phyloP scores from a whole-genome alignment of 306 rosid genomes.

The Carpinus fangiana region DNA sequence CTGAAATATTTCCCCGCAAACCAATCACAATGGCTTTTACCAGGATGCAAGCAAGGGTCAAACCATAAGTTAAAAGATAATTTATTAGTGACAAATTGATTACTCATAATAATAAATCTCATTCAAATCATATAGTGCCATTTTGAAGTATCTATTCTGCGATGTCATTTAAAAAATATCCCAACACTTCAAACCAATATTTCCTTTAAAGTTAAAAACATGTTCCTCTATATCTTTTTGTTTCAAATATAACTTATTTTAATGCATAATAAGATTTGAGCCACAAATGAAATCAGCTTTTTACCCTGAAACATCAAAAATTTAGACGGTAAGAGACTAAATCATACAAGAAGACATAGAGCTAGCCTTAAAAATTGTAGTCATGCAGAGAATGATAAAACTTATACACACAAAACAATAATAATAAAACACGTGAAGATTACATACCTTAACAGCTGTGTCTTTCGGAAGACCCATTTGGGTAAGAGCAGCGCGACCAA shows the following conservation, averaged over 20 bases:
- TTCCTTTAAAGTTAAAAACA: background rate
- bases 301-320: background rate
- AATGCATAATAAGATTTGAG: background rate
- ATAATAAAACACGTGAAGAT: background rate
- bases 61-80: background rate
- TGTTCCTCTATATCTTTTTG: background rate
- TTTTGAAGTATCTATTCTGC: background rate
- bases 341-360: background rate
- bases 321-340: background rate
- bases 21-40: background rate
- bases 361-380: background rate
- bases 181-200: background rate
- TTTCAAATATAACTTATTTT: background rate
- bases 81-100: background rate
- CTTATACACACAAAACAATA: background rate
- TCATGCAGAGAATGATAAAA: background rate
- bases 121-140: background rate
- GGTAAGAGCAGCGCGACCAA: conserved; percentile 54
- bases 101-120: background rate
- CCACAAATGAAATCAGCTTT: background rate
- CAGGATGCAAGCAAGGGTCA: background rate
- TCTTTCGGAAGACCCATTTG: conserved; percentile 61
- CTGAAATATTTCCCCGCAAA: background rate
- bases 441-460: conserved; percentile 64
- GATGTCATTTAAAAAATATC: background rate